Conservation (phyloP, 192 early-diverging fungal genomes). For the Entomortierella lignicola region DNA sequence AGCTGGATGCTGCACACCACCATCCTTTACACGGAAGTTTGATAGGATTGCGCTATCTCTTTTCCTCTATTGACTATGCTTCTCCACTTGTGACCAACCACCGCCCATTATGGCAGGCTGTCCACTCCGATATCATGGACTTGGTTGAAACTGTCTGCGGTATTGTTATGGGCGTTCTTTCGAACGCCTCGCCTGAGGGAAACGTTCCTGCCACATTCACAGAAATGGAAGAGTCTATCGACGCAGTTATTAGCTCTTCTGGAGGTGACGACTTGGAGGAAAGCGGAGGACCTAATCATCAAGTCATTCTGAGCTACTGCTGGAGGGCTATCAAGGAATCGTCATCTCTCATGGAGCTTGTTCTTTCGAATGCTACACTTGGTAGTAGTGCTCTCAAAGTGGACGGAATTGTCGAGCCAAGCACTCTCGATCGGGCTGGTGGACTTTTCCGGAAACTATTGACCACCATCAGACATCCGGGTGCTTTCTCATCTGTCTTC, state of each 20-base stretch:
- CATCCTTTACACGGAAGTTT: slow-evolving; percentile 69
- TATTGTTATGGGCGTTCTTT: slow-evolving; percentile 76
- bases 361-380: slow-evolving; percentile 46
- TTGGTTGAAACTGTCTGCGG: slow-evolving; percentile 67
- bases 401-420: slow-evolving; percentile 27
- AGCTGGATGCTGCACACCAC: slow-evolving; percentile 63
- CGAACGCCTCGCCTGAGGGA: slow-evolving; percentile 89
- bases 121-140: slow-evolving; percentile 58
- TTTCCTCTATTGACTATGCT: slow-evolving; percentile 69
- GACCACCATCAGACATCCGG: slow-evolving; percentile 88
- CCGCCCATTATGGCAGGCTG: slow-evolving; percentile 60
- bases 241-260: slow-evolving; percentile 57
- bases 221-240: slow-evolving; percentile 72
- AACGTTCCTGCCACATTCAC: slow-evolving; percentile 85
- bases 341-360: slow-evolving; percentile 56
- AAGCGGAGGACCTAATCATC: slow-evolving; percentile 73
- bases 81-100: slow-evolving; percentile 57
- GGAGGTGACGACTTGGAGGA: slow-evolving; percentile 57
- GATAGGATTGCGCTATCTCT: slow-evolving; percentile 68
- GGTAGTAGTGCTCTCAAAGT: slow-evolving; percentile 28
- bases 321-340: slow-evolving; percentile 95
- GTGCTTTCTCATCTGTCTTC: slow-evolving; percentile 92
- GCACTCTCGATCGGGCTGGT: slow-evolving; percentile 49
- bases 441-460: slow-evolving; percentile 66
- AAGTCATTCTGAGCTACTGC: slow-evolving; percentile 90